Conservation (phyloP, 2,329 filamentous ascomycete genomes). For the Amauroascus verrucosus region DNA sequence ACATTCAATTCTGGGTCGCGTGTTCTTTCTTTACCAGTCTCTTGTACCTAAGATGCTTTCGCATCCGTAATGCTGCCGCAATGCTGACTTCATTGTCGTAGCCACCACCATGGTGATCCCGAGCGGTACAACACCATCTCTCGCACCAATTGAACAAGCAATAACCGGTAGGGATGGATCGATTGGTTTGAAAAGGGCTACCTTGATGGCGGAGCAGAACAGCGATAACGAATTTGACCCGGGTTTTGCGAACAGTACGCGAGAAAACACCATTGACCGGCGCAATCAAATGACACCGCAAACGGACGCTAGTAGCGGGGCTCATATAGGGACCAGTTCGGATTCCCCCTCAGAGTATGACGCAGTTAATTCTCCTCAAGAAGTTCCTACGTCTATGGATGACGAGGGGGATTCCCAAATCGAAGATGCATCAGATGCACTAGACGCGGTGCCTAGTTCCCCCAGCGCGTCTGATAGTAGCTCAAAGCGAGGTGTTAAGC, state of each 20-base stretch:
- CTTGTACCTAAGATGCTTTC: constrained; percentile 18
- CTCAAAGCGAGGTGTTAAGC: constrained; percentile 60
- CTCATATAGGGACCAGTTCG: constrained; percentile 10
- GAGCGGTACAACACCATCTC: constrained; percentile 21
- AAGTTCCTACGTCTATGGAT: constrained; percentile 35
- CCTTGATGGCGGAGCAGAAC: background rate
- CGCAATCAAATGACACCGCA: background rate
- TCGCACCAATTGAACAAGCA: background rate
- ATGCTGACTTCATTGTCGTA: constrained; percentile 34
- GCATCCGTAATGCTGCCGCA: constrained; percentile 23
- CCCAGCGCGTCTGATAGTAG: constrained; percentile 60
- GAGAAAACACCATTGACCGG: constrained; percentile 2
- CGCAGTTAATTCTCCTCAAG: constrained; percentile 40
- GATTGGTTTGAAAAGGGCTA: background rate
- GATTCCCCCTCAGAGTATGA: constrained; percentile 45
- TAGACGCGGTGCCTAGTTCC: constrained; percentile 43
- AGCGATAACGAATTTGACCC: constrained; percentile 13
- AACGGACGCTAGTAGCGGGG: constrained; percentile 1
- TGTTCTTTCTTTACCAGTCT: constrained; percentile 19
- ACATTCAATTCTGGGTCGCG: constrained; percentile 27
- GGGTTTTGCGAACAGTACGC: constrained; percentile 16
- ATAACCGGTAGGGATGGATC: background rate
- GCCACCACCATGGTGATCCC: constrained; percentile 40
- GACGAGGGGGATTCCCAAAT: constrained; percentile 64
- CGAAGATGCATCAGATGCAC: constrained; percentile 42